Base-by-base conservation (phyloP, 305 asterid species). In the Ilex paraguariensis region DNA sequence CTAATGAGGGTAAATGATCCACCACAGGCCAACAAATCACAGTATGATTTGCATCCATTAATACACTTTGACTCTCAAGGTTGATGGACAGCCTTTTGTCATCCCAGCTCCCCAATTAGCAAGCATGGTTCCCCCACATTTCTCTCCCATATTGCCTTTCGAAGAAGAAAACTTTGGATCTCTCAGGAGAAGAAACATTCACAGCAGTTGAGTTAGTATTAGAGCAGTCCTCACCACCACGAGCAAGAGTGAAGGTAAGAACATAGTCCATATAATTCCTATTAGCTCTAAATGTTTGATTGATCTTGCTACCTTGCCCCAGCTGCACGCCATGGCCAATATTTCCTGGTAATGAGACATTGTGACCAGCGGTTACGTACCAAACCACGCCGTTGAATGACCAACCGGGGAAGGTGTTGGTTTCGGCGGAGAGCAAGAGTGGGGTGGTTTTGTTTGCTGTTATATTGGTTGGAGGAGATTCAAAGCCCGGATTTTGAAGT, bases 381-480 rank as follows among this genome's bases (percentile, higher is more conserved):
- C 67, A 71, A 11, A 64, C 69, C 0, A 77, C 67, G 42, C 69
- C 80, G 17, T 64, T 59, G 65, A 67, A 40, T 7, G 74, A 71
- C 80, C 80, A 71, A 16, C 80, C 80, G 1, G 71, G 76, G 12
- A 75, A 60, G 32, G 74, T 7, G 58, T 66, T 65, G 54, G 67
- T n/a, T 31, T 13, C 10, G 51, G 56, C 50, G 52, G 63, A 69
- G 56, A 63, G 77, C 54, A 54, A 42, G 59, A 53, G 48, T 45
- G 54, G n/a, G 28, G 70, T 58, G 55, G 70, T 75, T 21, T 44
- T 9, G 52, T 63, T 63, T 63, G 15, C 42, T 54, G 60, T 9
- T 49, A 40, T 7, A 33, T 68, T 68, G 2, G 62, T 8, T 15
- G 74, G 72, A 65, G 75, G 72, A 45, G 32, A 70, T 67, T 75